Evolutionary conservation across 306 rosid genomes (phyloP), one percentile per base, ranked within the genome.

Genomic region (Dalbergia cochinchinensis): DNA sequence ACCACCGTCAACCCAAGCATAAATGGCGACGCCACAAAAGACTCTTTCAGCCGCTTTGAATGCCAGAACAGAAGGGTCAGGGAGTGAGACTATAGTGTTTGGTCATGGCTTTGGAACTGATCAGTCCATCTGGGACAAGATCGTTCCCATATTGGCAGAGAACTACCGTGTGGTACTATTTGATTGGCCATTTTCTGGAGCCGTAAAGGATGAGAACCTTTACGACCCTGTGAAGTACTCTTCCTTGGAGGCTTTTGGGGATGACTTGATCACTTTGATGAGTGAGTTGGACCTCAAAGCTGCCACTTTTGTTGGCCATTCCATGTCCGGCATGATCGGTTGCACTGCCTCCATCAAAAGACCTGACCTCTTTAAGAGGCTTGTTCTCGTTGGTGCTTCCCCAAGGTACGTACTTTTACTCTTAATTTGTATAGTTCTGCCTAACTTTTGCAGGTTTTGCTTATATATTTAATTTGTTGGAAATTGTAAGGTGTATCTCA

Each of bases 301-400:
- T 7, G 57, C 70, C 42, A 80, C 86, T 41, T 89, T 86, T 39
- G 80, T 88, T 37, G 97, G 94, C 1, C 96, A 89, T 54, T 92
- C 97, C 89, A 91, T 92, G 97, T 89, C 97, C 18, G 97, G 82
- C 60, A 87, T 92, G 85, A 83, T 92, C 77, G 96, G 96, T 12
- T 92, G 97, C 82, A 84, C 88, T 84, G 97, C 97, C 62, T 89
- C 92, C 20, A 7, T 54, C 60, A 54, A 54, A 54, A 54, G 60
- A 10, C 60, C 60, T 54, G 22, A 54, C 60, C 96, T 92, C 11
- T 92, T 92, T 20, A 85, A 83, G 20, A 45, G 16, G 26, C 96
- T 92, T 72, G 22, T 92, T 13, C 96, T 92, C 42, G 8, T 91
- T 15, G 89, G 76, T 78, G 87, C 91, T 85, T 91, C 97, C 71